These are phyloP conservation scores for Diutina mesorugosa DNA, from an alignment of 1,139 yeast species.

Conservation along the genomic window DNA sequence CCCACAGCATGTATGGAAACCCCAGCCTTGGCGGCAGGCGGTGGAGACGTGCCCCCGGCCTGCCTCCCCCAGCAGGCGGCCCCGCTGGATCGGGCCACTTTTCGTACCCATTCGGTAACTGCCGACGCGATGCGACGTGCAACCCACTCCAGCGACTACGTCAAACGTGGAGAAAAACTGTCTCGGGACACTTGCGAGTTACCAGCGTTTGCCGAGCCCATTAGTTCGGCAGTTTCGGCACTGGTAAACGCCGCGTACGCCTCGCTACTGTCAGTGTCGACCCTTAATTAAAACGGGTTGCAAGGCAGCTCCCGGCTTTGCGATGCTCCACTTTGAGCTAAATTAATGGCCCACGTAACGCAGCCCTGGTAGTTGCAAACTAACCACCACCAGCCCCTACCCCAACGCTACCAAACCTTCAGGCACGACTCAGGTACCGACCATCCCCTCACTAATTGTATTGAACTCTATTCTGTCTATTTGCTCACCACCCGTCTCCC, in stretches of 20 bases:
- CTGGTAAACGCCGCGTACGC: too few relatives aligned
- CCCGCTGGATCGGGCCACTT: not conserved
- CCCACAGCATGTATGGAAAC: not conserved
- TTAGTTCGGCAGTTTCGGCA: too few relatives aligned
- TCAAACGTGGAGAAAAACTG: too few relatives aligned
- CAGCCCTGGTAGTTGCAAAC: not conserved
- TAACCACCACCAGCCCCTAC: too few relatives aligned
- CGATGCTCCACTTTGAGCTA: too few relatives aligned
- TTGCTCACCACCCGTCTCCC: conserved; percentile 47
- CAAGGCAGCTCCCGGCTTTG: too few relatives aligned
- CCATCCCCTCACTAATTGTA: too few relatives aligned
- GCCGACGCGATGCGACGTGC: not conserved
- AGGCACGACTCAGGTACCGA: not conserved
- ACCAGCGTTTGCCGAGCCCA: too few relatives aligned
- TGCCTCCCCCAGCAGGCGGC: not conserved
- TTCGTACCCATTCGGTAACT: not conserved
- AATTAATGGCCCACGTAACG: not conserved
- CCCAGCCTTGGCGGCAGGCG: not conserved
- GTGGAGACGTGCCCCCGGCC: not conserved
- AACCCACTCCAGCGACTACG: too few relatives aligned
- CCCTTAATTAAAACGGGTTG: too few relatives aligned
- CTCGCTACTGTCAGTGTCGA: too few relatives aligned
- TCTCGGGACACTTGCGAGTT: too few relatives aligned
- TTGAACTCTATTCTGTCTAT: not conserved
- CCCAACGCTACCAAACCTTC: not conserved